Evolutionary conservation across 352 stramenopile genomes (phyloP), one percentile per base, ranked within the genome.

Genomic region (Salisapilia sapeloensis): DNA sequence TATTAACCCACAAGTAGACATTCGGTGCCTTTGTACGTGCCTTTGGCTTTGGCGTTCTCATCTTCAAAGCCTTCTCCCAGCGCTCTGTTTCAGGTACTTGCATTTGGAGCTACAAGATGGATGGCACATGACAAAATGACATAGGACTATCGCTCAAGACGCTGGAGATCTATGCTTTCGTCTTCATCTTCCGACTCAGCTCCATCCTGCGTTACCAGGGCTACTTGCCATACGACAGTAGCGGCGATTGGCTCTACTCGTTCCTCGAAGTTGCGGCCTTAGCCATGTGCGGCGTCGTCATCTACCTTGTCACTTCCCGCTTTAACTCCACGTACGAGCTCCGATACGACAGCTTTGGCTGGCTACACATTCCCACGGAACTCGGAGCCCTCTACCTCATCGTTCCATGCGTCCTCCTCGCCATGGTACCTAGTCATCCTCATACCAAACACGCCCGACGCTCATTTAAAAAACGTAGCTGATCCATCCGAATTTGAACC

Each of bases 151-250:
- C 90, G 24, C 51, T 97, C 17, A 98, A 99, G 71, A 98, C 91
- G 20, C 50, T 98, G 55, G 82, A 98, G 59, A 56, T 97, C 8
- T 99, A 99, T 42, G 75, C 56, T 26, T 77, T 96, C 15, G 85
- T 98, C 22, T 98, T 97, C 54, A 78, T 97, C 51, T 96, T 95
- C 48, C 86, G 94, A 8, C 61, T 98, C 3, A 94, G 89, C 42
- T 97, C 86, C 20, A 97, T 99, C 44, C 66, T 98, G 51, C 78
- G 93, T 24, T 96, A 98, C 61, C 91, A 98, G 55, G 94, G 94
- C 32, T 99, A 98, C 46, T 47, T 89, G 23, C 74, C 74, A 10
- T 89, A 86, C 44, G 77, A 92, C 39, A 94, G 94, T 26, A 96
- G 75, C 20, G 94, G 94, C 20, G 94, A 98, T 54, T 98, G 92